Base-by-base conservation (phyloP, 1,284 basidiomycete genomes). In the Farysia itapuensis region DNA sequence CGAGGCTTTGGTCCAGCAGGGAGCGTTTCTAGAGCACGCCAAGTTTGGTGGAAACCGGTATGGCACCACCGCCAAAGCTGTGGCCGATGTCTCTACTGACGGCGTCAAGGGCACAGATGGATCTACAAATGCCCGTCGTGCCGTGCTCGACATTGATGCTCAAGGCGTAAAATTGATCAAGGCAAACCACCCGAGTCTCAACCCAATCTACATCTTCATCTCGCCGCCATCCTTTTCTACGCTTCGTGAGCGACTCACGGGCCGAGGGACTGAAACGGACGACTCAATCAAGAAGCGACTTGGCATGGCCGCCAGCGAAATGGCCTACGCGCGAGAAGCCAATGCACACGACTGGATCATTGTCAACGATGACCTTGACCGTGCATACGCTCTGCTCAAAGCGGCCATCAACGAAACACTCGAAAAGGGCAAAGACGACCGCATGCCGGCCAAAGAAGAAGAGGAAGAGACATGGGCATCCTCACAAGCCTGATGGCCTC, bases 131-230 rank as follows among this genome's bases (percentile, higher is more conserved):
- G 82, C 61, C 80, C 77, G 77, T 42, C 79, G 90, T 13, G 97
- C 94, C 75, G 86, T 99, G 43, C 83, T 99, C 33, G 94, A 99
- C 77, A 98, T 99, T 61, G 94, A 99, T 75, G 86, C 90, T 12
- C 92, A 94, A 45, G 74, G 74, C 24, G 72, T 76, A 20, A 64
- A 70, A 22, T 50, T 92, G 78, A 86, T 97, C 72, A 92, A 91
- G 77, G 78, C 81, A 23, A 80, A 82, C 84, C 87, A 66, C 58
- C 77, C 81, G 0, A 79, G 84, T 40, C 80, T 98, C 32, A 82
- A 88, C 68, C 89, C 93, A 6, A 82, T 96, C 56, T 96, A 87
- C 79, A 83, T 96, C 65, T 99, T 99, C 79, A 84, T 99, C 71
- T 86, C 90, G 0, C 94, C 94, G 0, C 95, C 94, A 0, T 84